These are phyloP conservation scores for Periglandula ipomoeae DNA, from an alignment of 2,329 filamentous ascomycete species.

Conservation along the genomic window DNA sequence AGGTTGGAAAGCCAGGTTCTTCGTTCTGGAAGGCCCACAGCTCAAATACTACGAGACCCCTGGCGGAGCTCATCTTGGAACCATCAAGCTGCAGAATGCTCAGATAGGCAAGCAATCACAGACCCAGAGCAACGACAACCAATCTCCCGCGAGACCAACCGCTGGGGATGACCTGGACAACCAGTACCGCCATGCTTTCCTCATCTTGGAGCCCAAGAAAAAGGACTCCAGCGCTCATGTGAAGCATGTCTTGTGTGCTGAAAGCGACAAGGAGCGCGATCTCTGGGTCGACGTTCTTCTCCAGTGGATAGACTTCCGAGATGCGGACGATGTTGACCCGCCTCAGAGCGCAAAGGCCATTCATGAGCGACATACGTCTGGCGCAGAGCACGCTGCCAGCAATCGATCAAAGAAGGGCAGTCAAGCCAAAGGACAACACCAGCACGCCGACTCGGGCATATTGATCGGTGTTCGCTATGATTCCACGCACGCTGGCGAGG, in stretches of 20 bases:
- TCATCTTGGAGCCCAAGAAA: constrained; percentile 90
- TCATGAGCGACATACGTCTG: constrained; percentile 32
- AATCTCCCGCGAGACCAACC: constrained; percentile 47
- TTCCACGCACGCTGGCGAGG: constrained; percentile 41
- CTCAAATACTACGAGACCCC: constrained; percentile 88
- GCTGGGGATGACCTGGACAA: constrained; percentile 72
- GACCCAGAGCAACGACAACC: constrained; percentile 34
- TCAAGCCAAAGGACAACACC: constrained; percentile 24
- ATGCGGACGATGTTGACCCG: constrained; percentile 41
- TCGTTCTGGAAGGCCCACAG: constrained; percentile 47
- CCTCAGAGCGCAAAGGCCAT: constrained; percentile 17
- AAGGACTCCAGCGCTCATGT: constrained; percentile 85
- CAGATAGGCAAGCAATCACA: constrained; percentile 87
- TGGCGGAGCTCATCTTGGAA: constrained; percentile 81
- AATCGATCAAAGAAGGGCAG: constrained; percentile 23
- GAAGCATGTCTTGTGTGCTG: constrained; percentile 89
- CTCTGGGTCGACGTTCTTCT: constrained; percentile 86
- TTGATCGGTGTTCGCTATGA: constrained; percentile 53
- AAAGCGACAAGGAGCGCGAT: constrained; percentile 88
- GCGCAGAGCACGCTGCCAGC: constrained; percentile 15
- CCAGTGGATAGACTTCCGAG: constrained; percentile 74
- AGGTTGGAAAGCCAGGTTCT: constrained; percentile 83
- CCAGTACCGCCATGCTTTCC: constrained; percentile 92
- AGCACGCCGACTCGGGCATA: constrained; percentile 32
- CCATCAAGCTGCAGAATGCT: constrained; percentile 82